A percentile compares a stretch with the other conserved stretches of the same genome.
Conservation (phyloP, 2,329 filamentous ascomycete species). For the Cladophialophora immunda region DNA sequence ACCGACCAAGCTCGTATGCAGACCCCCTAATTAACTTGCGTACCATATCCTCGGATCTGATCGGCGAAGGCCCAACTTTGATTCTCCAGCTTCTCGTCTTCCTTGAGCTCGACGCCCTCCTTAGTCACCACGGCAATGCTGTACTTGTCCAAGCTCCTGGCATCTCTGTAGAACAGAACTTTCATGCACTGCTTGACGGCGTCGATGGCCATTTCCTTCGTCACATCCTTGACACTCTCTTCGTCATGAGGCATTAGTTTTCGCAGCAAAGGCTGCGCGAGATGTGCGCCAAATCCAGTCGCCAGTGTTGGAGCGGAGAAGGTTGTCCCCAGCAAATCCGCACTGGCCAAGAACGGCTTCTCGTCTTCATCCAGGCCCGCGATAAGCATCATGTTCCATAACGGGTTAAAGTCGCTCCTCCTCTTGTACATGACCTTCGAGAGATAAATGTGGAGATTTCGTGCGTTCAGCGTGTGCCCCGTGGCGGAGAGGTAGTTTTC, state of each 20-base stretch:
- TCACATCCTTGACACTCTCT: conserved; percentile 69
- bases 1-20: conserved; percentile 20
- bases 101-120: conserved; percentile 81
- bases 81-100: conserved; percentile 86
- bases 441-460: conserved; percentile 96
- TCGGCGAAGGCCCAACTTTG: conserved; percentile 99
- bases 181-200: conserved; percentile 95
- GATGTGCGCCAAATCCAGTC: conserved; percentile 90
- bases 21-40: conserved; percentile 66
- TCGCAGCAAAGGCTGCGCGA: conserved; percentile 91
- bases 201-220: conserved; percentile 78
- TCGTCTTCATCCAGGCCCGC: conserved; percentile 82
- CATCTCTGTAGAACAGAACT: conserved; percentile 96
- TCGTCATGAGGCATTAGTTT: conserved; percentile 84
- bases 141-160: conserved; percentile 88
- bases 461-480: conserved; percentile 74
- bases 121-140: conserved; percentile 89
- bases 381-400: conserved; percentile 96
- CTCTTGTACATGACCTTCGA: conserved; percentile 95
- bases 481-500: conserved; percentile 77
- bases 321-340: conserved; percentile 91
- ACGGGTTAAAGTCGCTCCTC: conserved; percentile 92
- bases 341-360: conserved; percentile 88
- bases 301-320: conserved; percentile 88
- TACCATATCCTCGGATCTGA: conserved; percentile 92